Evolutionary conservation across 2,329 filamentous ascomycete species (phyloP).

Genomic region (Niveomyces coronatus): DNA sequence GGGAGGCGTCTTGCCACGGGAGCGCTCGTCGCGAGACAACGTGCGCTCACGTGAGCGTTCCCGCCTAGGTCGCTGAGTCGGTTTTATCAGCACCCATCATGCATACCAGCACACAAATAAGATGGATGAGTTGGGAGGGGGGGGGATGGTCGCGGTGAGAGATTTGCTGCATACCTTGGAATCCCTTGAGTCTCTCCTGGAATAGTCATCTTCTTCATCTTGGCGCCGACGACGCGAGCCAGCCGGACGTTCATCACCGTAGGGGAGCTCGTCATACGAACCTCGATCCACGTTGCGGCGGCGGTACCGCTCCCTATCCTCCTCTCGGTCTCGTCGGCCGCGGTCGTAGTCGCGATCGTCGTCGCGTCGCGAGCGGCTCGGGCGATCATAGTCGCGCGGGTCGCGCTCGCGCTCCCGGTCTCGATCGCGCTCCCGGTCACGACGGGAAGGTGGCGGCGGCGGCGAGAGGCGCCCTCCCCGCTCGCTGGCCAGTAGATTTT

Average conservation of each 20-base stretch:
- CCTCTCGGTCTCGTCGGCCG: slow-evolving; percentile 77
- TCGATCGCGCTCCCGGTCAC: slow-evolving; percentile 32
- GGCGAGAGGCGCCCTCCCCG: slow-evolving; percentile 27
- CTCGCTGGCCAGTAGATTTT: slow-evolving; percentile 40
- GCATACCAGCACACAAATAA: no score
- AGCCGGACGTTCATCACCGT: slow-evolving; percentile 64
- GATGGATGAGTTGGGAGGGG: no score
- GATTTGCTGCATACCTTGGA: slow-evolving; percentile 46
- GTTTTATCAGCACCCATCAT: slow-evolving; percentile 20
- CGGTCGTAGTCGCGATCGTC: slow-evolving; percentile 68
- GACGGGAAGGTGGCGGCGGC: slow-evolving; percentile 30
- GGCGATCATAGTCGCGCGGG: slow-evolving; percentile 38
- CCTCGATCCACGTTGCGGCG: slow-evolving; percentile 68
- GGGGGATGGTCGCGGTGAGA: not conserved
- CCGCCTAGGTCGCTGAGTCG: slow-evolving; percentile 43
- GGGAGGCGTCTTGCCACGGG: slow-evolving; percentile 47
- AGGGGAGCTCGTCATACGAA: slow-evolving; percentile 80
- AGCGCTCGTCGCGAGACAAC: slow-evolving; percentile 44
- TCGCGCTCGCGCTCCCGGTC: slow-evolving; percentile 24
- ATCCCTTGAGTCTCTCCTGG: slow-evolving; percentile 54
- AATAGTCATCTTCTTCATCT: slow-evolving; percentile 63
- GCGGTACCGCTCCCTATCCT: slow-evolving; percentile 83
- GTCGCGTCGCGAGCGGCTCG: slow-evolving; percentile 45
- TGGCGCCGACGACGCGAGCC: slow-evolving; percentile 63
- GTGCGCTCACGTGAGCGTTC: slow-evolving; percentile 51